Percentiles rank a stretch among this genome's conserved stretches.
Evolutionary conservation across 306 rosid genomes (phyloP).

Genomic region (Lathyrus sativus): DNA sequence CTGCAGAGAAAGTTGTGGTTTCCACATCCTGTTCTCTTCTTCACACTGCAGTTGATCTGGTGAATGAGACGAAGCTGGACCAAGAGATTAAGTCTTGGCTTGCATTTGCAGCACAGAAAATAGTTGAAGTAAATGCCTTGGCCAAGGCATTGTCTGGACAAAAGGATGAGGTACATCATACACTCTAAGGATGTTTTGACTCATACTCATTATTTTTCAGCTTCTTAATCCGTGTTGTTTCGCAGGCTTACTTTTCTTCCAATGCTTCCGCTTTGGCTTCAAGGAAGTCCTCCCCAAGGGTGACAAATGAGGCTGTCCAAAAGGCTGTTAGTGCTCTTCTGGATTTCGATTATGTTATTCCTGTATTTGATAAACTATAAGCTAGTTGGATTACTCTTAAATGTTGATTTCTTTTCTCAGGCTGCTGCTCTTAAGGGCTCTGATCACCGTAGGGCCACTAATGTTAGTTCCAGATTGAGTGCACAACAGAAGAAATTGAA

Average conservation of each 20-base stretch:
- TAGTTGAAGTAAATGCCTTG: conserved; percentile 85
- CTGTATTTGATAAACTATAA: neutral
- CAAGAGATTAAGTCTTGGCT: conserved; percentile 84
- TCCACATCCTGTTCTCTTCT: conserved; percentile 91
- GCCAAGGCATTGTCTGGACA: conserved; percentile 74
- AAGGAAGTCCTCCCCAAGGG: conserved; percentile 82
- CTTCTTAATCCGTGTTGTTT: conserved; percentile 29
- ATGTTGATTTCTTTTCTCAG: conserved; percentile 42
- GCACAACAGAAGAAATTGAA: conserved; percentile 80
- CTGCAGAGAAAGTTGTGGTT: conserved; percentile 69
- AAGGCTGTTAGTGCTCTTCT: conserved; percentile 60
- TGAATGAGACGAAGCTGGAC: conserved; percentile 75
- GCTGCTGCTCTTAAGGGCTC: conserved; percentile 80
- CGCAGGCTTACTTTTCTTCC: conserved; percentile 70
- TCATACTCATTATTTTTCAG: conserved; percentile 15
- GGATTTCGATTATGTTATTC: conserved; percentile 19
- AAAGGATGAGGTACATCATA: conserved; percentile 56
- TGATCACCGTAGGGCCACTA: conserved; percentile 67
- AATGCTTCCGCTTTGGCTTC: conserved; percentile 75
- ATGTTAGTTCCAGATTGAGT: conserved; percentile 69
- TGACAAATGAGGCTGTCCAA: conserved; percentile 78
- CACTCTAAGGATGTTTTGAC: neutral
- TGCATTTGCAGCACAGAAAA: conserved; percentile 85
- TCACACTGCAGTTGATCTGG: conserved; percentile 89
- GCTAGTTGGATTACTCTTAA: conserved; percentile 27